Percentiles rank a stretch among this genome's conserved stretches.
Conservation (phyloP, 345 rosid genomes). For the Angophora floribunda region DNA sequence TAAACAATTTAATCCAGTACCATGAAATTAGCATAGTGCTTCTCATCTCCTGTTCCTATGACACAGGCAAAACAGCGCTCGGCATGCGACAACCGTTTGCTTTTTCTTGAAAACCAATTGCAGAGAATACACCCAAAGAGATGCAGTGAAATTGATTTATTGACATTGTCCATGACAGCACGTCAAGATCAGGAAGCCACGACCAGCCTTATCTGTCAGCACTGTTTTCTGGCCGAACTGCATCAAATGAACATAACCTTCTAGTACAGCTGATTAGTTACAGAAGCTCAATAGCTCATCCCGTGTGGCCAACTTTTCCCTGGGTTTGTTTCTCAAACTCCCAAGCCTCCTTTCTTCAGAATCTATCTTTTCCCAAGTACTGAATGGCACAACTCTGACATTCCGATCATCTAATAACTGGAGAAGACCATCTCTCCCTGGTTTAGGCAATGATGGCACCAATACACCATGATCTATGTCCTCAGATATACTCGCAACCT, state of each 20-base stretch:
- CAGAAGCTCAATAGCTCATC: slow-evolving; percentile 32
- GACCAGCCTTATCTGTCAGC: not conserved
- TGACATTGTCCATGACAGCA: not conserved
- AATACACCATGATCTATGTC: slow-evolving; percentile 49
- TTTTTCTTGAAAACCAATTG: not conserved
- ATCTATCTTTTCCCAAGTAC: slow-evolving; percentile 75
- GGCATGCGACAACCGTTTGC: not conserved
- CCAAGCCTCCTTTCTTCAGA: slow-evolving; percentile 64
- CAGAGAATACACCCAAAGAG: not conserved
- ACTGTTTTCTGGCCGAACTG: not conserved
- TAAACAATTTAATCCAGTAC: not conserved
- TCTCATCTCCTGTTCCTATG: not conserved
- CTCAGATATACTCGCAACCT: slow-evolving; percentile 72
- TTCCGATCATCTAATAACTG: slow-evolving; percentile 36
- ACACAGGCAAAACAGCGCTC: not conserved
- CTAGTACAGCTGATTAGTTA: not conserved
- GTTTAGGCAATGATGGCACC: slow-evolving; percentile 20
- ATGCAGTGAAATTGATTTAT: not conserved
- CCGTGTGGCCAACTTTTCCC: slow-evolving; percentile 58
- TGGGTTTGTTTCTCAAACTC: slow-evolving; percentile 41
- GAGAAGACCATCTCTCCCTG: slow-evolving; percentile 65
- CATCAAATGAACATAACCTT: not conserved
- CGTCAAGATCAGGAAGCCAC: not conserved
- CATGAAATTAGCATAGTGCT: not conserved
- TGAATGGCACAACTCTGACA: slow-evolving; percentile 37